Percentiles rank a stretch among this genome's conserved stretches.
These are phyloP conservation scores for Oryza meridionalis DNA, from an alignment of 176 grass and related monocot species.

Conservation along the genomic window DNA sequence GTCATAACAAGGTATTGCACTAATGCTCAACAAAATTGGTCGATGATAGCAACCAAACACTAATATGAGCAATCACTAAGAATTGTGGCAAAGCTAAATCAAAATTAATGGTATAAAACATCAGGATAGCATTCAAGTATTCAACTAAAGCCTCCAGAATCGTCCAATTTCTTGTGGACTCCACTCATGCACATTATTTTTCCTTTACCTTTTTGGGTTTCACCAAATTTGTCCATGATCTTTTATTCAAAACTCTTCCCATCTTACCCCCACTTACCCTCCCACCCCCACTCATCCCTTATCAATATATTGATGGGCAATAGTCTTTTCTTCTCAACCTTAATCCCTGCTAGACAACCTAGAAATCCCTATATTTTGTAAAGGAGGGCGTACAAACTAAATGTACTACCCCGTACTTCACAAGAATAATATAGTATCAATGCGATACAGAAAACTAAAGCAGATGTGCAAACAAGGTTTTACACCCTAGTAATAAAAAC, in stretches of 20 bases:
- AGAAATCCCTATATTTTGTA: no score
- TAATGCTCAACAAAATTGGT: neutral
- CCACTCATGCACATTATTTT: neutral
- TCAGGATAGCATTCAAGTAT: neutral
- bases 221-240: neutral
- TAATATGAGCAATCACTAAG: neutral
- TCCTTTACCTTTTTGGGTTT: neutral
- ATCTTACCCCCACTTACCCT: no score
- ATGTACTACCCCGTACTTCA: neutral
- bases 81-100: neutral
- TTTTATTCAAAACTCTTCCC: no score
- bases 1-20: neutral
- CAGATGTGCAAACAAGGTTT: neutral
- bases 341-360: no score
- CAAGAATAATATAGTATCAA: neutral
- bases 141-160: neutral
- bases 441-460: neutral
- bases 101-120: neutral
- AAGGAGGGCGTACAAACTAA: neutral
- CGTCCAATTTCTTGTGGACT: neutral
- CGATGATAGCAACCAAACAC: neutral
- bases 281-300: no score
- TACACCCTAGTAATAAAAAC: neutral
- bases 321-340: no score
- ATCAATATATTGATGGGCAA: no score